Conservation (phyloP, 1,284 basidiomycete genomes). For the Gastroboletus turbinatus region DNA sequence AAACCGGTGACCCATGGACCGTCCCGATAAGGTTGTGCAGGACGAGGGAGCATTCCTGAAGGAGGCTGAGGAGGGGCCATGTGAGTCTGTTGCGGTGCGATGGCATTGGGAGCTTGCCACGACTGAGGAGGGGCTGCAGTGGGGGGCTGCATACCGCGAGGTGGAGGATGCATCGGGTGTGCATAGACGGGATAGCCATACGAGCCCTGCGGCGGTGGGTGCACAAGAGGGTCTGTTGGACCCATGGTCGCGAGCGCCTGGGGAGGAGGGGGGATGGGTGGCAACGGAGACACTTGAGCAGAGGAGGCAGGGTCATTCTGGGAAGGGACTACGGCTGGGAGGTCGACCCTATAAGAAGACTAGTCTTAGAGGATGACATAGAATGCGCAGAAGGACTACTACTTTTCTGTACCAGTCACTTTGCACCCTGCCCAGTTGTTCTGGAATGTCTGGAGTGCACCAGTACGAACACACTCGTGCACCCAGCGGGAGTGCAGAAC, state of each 20-base stretch:
- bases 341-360: constrained; percentile 26
- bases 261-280: constrained; percentile 33
- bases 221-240: constrained; percentile 32
- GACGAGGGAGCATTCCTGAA: constrained; percentile 47
- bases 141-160: constrained; percentile 47
- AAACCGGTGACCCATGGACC: constrained; percentile 50
- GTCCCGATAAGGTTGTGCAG: constrained; percentile 46
- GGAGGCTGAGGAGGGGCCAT: constrained; percentile 44
- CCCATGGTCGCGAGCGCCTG: constrained; percentile 30
- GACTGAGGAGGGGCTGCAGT: constrained; percentile 51
- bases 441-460: constrained; percentile 67
- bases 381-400: constrained; percentile 15
- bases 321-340: constrained; percentile 34
- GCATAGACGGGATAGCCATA: constrained; percentile 51
- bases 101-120: constrained; percentile 60
- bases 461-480: constrained; percentile 65
- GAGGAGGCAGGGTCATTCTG: constrained; percentile 33
- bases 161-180: constrained; percentile 40
- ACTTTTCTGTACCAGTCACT: constrained; percentile 74
- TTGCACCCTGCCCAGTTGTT: constrained; percentile 77
- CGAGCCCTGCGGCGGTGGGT: constrained; percentile 33
- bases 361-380: constrained; percentile 8
- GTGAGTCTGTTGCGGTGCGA: constrained; percentile 66
- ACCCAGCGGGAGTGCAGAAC: constrained; percentile 72
- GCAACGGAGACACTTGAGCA: constrained; percentile 26